Evolutionary conservation across 345 rosid genomes (phyloP), one percentile per base, ranked within the genome.

Genomic region (Euphorbia pulcherrima): DNA sequence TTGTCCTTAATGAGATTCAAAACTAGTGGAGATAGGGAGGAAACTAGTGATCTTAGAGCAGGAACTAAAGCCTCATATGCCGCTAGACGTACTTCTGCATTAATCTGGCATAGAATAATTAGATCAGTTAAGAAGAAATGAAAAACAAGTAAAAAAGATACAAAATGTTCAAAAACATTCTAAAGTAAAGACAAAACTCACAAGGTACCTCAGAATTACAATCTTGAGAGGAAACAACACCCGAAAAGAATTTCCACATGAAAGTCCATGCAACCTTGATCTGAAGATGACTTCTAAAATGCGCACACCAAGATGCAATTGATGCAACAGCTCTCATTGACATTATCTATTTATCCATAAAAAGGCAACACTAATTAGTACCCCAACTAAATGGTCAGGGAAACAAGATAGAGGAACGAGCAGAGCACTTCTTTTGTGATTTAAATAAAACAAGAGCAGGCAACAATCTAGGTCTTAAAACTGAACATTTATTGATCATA

Each of bases 11-110:
- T 51, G 24, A 87, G 74, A 77, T 75, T 73, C 75, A 85, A 79
- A 76, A 80, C 81, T 54, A 68, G 69, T 53, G 88, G 68, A 82
- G 88, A 83, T 79, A 85, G 78, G 55, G 82, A 68, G 5, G 75
- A 73, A 51, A 71, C 85, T 27, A 92, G 30, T 27, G 86, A 72
- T 75, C 78, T 85, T 65, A 92, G 68, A 60, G 82, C 80, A 23
- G 85, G 75, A 68, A 82, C 84, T 70, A 87, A 80, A 35, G 90
- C 85, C 78, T 92, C 98, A 83, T 83, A 90, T 78, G 85, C 88
- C 60, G 93, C 97, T 70, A 92, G 79, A 69, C 70, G 61, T 68
- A 90, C 41, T 83, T 92, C 98, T 50, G 92, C 96, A 73, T 77
- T 88, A 56, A 76, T 75, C 98, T 92, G 81, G 70, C 62, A 59